Evolutionary conservation across 2,329 filamentous ascomycete species (phyloP).

Genomic region (Scedosporium minutisporum): DNA sequence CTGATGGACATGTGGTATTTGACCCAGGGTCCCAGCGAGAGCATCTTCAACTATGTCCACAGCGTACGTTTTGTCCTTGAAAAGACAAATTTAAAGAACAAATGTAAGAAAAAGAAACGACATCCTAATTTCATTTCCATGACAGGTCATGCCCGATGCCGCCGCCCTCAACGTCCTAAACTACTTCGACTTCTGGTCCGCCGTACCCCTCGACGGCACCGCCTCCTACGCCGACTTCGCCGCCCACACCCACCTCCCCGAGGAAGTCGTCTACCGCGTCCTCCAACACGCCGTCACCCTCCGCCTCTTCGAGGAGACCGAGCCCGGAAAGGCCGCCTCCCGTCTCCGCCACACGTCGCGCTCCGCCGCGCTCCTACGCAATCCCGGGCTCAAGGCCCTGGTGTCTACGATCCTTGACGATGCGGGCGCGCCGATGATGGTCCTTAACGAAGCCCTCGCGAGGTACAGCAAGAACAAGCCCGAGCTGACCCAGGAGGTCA

Average conservation of each 20-base stretch:
- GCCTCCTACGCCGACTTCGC: slow-evolving; percentile 31
- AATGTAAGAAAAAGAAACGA: background rate
- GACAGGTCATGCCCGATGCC: slow-evolving; percentile 32
- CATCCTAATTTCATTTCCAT: background rate
- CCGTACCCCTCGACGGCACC: slow-evolving; percentile 35
- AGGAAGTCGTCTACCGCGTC: slow-evolving; percentile 39
- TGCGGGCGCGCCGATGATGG: slow-evolving; percentile 37
- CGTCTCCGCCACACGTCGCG: slow-evolving; percentile 36
- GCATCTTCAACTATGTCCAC: slow-evolving; percentile 34
- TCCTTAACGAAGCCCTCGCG: slow-evolving; percentile 34
- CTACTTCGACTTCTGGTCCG: slow-evolving; percentile 41
- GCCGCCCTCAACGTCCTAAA: slow-evolving; percentile 37
- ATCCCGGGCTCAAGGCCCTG: slow-evolving; percentile 40
- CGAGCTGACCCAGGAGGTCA: slow-evolving; percentile 16
- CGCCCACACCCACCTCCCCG: slow-evolving; percentile 30
- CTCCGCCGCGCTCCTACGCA: slow-evolving; percentile 40
- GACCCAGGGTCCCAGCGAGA: slow-evolving; percentile 38
- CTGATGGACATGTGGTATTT: slow-evolving; percentile 36
- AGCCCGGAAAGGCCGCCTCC: slow-evolving; percentile 35
- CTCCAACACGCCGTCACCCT: slow-evolving; percentile 50
- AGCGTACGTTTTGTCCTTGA: slow-evolving; percentile 18
- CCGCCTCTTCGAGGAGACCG: slow-evolving; percentile 43
- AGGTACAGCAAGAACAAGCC: slow-evolving; percentile 37
- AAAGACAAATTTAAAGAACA: background rate
- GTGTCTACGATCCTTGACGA: slow-evolving; percentile 46